Base-by-base conservation (phyloP, 495 filamentous ascomycete genomes). In the Viridothelium virens region DNA sequence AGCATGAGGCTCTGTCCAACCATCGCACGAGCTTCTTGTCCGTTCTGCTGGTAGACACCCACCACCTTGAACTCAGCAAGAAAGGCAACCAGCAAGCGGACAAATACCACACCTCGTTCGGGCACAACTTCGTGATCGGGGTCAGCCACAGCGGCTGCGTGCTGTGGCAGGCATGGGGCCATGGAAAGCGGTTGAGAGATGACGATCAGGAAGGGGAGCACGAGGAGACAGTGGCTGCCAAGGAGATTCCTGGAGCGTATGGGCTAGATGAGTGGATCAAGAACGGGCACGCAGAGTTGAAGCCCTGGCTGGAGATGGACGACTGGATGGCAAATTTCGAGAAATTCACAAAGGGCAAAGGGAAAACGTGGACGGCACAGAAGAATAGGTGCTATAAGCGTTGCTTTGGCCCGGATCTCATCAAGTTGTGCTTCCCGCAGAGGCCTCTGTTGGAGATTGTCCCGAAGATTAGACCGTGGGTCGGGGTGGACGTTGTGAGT, bases 391-490 rank as follows among this genome's bases (percentile, higher is more conserved):
- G 33, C 6, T 34, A 59, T 31, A 59, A 59, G 53, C 53, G 53
- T 31, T 59, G 53, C 31, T 59, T 59, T 36, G 53, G 53, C 3
- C 53, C 53, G 18, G 53, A 59, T 59, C 36, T 59, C 25, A 18
- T 36, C 3, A 7, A 18, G 31, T 18, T 36, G n/a, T 59, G 53
- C 31, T 59, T 7, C 14, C 53, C 53, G 0, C 53, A 59, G 31
- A 4, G 53, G 3, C 33, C 10, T 5, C 31, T 59, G 2, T 7
- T 36, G 53, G 53, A 1, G 53, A 6, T 59, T 5, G 31, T 36
- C 11, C 53, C 53, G 53, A 33, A 36, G 31, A 33, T 59, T 14
- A 33, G 14, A 36, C 31, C 31, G 25, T 59, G 53, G 53, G 53
- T 59, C 25, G 31, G 18, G 31, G 31, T 59, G 2, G 53, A 59